Evolutionary conservation across 306 rosid genomes (phyloP), one percentile per base, ranked within the genome.

Genomic region (Cucurbita ficifolia): DNA sequence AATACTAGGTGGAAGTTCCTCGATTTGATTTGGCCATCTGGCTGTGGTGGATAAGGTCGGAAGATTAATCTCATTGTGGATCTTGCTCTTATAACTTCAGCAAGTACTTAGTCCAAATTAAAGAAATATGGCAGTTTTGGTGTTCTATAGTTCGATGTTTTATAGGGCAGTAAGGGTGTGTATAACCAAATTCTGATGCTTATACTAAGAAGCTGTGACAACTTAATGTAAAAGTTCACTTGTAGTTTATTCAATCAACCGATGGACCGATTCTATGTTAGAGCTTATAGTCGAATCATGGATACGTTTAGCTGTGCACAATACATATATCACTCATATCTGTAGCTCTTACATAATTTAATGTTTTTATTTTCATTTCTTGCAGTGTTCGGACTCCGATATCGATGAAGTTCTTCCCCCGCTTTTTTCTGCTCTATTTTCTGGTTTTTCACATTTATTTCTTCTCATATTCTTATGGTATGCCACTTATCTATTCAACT

Each of bases 401-500:
- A 84, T 95, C 99, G 3, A 95, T 91, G 99, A 95, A 95, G 89
- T 95, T 91, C 85, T 95, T 95, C 78, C 99, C 99, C 70, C 99
- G 97, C 79, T 95, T 95, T 89, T 91, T 91, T 87, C 82, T 95
- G 83, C 86, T 95, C 80, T 95, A 95, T 81, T 95, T 95, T 82
- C 86, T 95, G 78, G 97, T 91, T 79, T 95, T 95, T 80, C 99
- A 95, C 86, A 89, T 95, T 75, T 95, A 95, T 79, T 95, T 95
- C 96, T 95, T 95, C 83, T 91, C 99, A 69, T 95, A 95, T 75
- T 48, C 91, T 70, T 91, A 86, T 61, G 99, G 99, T 95, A 91
- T 62, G 87, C 49, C 40, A 33, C 57, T 71, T 14, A 13, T 65
- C 76, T 14, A 36, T 22, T 16, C 10, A 69, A 69, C 57, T 8